Evolutionary conservation across 2,329 filamentous ascomycete species (phyloP), one percentile per base, ranked within the genome.

Genomic region (Cryphonectria parasitica): DNA sequence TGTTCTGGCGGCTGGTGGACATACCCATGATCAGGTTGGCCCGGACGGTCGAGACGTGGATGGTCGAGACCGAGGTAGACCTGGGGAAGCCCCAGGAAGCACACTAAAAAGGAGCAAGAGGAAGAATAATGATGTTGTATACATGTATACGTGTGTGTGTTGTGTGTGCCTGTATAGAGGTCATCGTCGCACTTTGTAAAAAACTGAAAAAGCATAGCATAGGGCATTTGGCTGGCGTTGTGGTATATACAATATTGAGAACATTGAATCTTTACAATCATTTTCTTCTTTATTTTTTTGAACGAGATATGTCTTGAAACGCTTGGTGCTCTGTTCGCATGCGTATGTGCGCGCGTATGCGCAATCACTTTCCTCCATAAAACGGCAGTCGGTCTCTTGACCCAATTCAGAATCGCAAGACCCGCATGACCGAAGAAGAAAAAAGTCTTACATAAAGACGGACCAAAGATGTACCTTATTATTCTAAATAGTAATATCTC

Each of bases 1-100:
- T 90, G 3, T 90, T 89, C 75, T 89, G 87, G 86, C 82, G 87
- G 39, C 78, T 78, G 1, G 81, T 90, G 7, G 89, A 90, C 82
- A 83, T 75, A 80, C 77, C 76, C 15, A 75, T 80, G 62, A 76
- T 80, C 58, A 71, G 45, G 19, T 52, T 78, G 54, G 78, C 77
- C 6, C 75, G 76, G 60, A 75, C 71, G 65, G 36, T 80, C 31
- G 79, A 80, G 69, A 71, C 52, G 31, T 65, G 64, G 34, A 52
- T 72, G 66, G 45, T 69, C n/a, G 69, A 73, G 22, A 60, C 43
- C 61, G 69, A 69, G 13, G 69, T 72, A 67, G 73, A 71, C 45
- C 43, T 72, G 22, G 72, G 72, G n/a, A 58, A 54, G 34, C 58
- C 66, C 10, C 60, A 63, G 43, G 58, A 68, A 8, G 45, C 58